Conservation (phyloP, 805 yeast species). For the Barnettozyma californica region DNA sequence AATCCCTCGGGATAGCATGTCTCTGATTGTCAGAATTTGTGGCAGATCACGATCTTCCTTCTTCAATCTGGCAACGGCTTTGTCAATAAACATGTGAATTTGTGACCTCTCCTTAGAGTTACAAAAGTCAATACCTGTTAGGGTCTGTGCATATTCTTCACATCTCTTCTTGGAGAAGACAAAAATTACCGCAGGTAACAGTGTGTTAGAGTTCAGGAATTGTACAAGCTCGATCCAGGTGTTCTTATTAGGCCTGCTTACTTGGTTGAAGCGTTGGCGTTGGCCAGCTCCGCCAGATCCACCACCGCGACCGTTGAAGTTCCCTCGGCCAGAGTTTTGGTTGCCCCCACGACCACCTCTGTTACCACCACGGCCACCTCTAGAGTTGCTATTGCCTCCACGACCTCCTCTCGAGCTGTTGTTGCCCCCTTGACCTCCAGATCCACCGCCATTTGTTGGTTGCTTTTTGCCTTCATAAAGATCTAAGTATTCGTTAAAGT, state of each 20-base stretch:
- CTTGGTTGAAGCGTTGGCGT: conserved; percentile 28
- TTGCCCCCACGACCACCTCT: conserved; percentile 37
- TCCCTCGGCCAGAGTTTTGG: conserved; percentile 26
- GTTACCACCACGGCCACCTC: conserved; percentile 32
- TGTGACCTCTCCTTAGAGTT: conserved; percentile 83
- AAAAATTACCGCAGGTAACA: conserved; percentile 90
- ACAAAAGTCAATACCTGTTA: conserved; percentile 72
- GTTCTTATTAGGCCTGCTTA: conserved; percentile 57
- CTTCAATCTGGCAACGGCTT: conserved; percentile 79
- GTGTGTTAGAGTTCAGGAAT: conserved; percentile 54
- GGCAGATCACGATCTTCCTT: conserved; percentile 92
- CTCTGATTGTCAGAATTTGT: conserved; percentile 79
- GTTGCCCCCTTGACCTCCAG: conserved; percentile 39
- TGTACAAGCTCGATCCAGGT: conserved; percentile 76
- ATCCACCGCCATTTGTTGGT: conserved; percentile 34
- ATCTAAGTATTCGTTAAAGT: conserved; percentile 57
- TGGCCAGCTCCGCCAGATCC: conserved; percentile 30
- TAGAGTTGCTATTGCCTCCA: conserved; percentile 25
- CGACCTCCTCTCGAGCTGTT: conserved; percentile 30
- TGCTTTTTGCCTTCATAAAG: conserved; percentile 39
- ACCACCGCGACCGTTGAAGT: conserved; percentile 31
- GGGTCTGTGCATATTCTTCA: conserved; percentile 84
- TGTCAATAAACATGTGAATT: conserved; percentile 88
- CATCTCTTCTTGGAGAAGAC: conserved; percentile 92
- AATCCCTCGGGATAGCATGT: conserved; percentile 81